Base-by-base conservation (phyloP, 1,284 basidiomycete genomes). In the Cryptococcus sp. region DNA sequence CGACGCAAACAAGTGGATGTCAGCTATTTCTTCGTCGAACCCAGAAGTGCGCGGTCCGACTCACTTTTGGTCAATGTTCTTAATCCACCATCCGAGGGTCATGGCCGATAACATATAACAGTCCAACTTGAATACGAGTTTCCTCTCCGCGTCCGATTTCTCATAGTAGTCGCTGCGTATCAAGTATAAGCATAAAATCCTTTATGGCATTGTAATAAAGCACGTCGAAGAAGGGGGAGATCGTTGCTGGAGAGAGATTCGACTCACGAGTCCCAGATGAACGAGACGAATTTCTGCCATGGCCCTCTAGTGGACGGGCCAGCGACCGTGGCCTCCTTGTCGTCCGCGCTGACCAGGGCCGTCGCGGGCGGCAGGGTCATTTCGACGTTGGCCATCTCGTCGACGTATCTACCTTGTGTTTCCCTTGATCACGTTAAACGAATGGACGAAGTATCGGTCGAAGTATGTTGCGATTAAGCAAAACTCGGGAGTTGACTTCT, bases 91-190 rank as follows among this genome's bases (percentile, higher is more conserved):
- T 19, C 64, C 64, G 47, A 63, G 43, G 23, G 60, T 58, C 40
- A 63, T 45, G n/a, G 40, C 47, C 17, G 57, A 35, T 20, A 68
- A 48, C 59, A 68, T 62, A 52, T 51, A 55, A 25, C 50, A 57
- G 52, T 68, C 66, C n/a, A 68, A 53, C 47, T 68, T 68, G 52
- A 52, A 57, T 2, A 68, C 64, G 16, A 68, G 62, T 35, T 27
- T 40, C 22, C 66, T 49, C 45, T 68, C 66, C 13, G 61, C 64
- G 50, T 60, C 55, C 4, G 63, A 63, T 38, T 67, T 67, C 23
- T 61, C 59, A 47, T 67, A 65, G 48, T 61, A 67, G 50, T 67
- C 65, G 35, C 65, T 67, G 41, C 10, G 19, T 11, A 38, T 13
- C 4, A 3, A 17, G 16, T 10, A 52, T 16, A 42, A 43, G 27